These are phyloP conservation scores for Limnanthes douglasii DNA, from an alignment of 345 rosid genomes.

Conservation along the genomic window DNA sequence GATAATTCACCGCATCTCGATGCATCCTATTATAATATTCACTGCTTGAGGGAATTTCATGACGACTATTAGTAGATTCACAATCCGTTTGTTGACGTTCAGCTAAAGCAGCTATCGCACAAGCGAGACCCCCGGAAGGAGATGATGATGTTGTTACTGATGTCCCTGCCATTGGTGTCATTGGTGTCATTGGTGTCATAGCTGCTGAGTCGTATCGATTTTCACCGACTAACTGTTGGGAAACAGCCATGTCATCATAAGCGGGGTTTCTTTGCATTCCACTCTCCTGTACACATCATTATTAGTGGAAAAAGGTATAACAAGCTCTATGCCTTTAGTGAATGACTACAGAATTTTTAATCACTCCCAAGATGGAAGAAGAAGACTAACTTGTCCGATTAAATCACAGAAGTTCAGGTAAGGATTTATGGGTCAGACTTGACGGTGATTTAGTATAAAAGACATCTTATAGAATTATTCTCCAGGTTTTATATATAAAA, in stretches of 20 bases:
- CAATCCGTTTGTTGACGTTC: slow-evolving; percentile 69
- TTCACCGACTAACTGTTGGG: slow-evolving; percentile 34
- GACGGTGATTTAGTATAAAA: no score
- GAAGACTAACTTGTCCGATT: no score
- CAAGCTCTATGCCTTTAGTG: no score
- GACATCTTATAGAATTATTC: background rate
- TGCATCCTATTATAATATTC: slow-evolving; percentile 25
- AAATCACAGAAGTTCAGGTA: no score
- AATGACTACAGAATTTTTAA: no score
- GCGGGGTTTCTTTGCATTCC: slow-evolving; percentile 27
- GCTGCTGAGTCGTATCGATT: slow-evolving; percentile 21
- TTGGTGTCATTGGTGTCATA: slow-evolving; percentile 16
- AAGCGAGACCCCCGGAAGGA: slow-evolving; percentile 73
- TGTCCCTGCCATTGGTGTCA: slow-evolving; percentile 30
- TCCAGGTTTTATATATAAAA: background rate
- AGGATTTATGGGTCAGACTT: no score
- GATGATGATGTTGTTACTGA: slow-evolving; percentile 47
- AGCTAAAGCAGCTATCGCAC: slow-evolving; percentile 79
- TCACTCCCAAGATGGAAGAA: no score
- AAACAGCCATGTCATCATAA: slow-evolving; percentile 21
- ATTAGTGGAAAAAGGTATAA: no score
- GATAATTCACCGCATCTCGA: slow-evolving; percentile 27
- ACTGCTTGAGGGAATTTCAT: slow-evolving; percentile 18
- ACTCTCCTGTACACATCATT: slow-evolving; percentile 37
- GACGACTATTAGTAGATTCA: slow-evolving; percentile 25